phyloP scores from a whole-genome alignment of 2,329 filamentous ascomycete species.

The Aspergillus sp. region DNA sequence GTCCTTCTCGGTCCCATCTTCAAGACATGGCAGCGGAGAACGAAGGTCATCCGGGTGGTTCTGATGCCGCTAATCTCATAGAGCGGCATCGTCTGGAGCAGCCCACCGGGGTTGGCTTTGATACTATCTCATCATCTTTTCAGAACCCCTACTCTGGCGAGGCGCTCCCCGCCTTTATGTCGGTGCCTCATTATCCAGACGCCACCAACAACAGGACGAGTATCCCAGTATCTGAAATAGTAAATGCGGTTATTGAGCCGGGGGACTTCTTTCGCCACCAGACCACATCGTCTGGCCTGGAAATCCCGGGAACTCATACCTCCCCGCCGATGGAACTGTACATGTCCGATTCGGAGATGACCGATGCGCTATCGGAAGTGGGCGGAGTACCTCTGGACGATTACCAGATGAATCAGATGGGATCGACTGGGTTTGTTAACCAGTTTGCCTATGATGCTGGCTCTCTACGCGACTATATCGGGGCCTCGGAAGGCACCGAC shows the following conservation, averaged over 20 bases:
- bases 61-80: not conserved
- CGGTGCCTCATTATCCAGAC: conserved; percentile 28
- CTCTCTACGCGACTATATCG: conserved; percentile 19
- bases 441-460: conserved; percentile 17
- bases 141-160: not conserved
- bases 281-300: not conserved
- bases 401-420: conserved; percentile 15
- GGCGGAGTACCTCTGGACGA: conserved; percentile 22
- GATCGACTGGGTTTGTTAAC: conserved; percentile 20
- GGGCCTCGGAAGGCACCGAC: conserved; percentile 21
- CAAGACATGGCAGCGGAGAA: conserved; percentile 4
- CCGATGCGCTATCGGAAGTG: conserved; percentile 21
- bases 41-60: not conserved
- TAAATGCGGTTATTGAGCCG: conserved; percentile 27
- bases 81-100: not conserved
- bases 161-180: conserved; percentile 30
- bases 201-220: conserved; percentile 19
- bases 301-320: not conserved
- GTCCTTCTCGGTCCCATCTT: conserved; percentile 1
- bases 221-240: conserved; percentile 27
- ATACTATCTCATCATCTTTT: not conserved
- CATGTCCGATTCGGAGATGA: conserved; percentile 26
- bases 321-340: conserved; percentile 21
- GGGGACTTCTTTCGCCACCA: conserved; percentile 7
- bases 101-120: not conserved